Evolutionary conservation across 306 rosid genomes (phyloP), one percentile per base, ranked within the genome.

Genomic region (Ormosia semicastrata): DNA sequence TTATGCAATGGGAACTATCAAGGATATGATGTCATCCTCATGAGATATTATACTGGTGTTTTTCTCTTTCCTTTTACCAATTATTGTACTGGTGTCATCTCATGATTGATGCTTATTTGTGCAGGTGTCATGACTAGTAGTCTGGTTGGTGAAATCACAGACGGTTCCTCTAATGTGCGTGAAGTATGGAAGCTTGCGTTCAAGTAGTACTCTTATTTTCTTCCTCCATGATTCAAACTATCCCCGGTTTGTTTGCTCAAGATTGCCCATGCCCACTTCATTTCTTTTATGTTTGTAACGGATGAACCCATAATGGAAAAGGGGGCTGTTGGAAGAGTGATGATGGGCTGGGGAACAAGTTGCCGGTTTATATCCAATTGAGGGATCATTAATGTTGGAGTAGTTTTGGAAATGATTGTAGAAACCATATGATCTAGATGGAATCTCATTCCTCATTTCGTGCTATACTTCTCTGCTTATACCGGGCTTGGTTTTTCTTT

Each of bases 111-210:
- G 46, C 72, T 77, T 62, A 71, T 39, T 29, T 74, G 15, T 68
- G 83, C 91, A 94, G 97, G 97, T 60, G 79, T 88, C 74, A 85
- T 95, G 95, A 85, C 36, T 57, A 80, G 89, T 79, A 82, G 72
- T 60, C 82, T 90, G 84, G 88, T 91, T 69, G 90, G 90, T n/a
- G 97, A 90, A 88, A 93, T 95, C 84, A 88, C 97, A 10, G 99
- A 95, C 77, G 99, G 99, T 66, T 89, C 97, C 17, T 95, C 99
- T 15, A 95, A 93, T 70, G 94, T 94, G 46, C 90, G 97, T 56
- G 99, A 95, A 93, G 93, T 95, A 73, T 91, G 97, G 99, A 93
- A 90, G 93, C 90, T 93, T 81, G 77, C 91, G 8, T 82, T 83
- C 85, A 95, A 89, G 87, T 86, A 89, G 85, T 85, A 49, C 46